These are phyloP conservation scores for Macroventuria anomochaeta DNA, from an alignment of 2,329 filamentous ascomycete species.

Conservation along the genomic window DNA sequence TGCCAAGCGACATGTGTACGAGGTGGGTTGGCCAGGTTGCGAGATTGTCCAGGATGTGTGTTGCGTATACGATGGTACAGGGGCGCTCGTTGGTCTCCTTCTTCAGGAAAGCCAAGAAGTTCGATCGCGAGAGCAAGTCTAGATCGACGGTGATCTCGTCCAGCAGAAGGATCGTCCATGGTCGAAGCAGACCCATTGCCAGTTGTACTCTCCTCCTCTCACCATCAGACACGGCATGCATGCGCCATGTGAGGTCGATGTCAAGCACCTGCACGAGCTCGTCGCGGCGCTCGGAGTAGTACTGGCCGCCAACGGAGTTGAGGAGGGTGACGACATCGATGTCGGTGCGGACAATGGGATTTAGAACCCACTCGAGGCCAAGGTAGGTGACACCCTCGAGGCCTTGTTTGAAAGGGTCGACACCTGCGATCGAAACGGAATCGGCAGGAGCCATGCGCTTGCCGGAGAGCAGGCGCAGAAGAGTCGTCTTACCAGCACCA, in stretches of 20 bases:
- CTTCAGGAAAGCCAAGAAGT: constrained; percentile 87
- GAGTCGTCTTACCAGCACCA: constrained; percentile 95
- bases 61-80: constrained; percentile 96
- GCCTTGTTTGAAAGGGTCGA: constrained; percentile 89
- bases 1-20: constrained; percentile 92
- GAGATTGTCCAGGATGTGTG: constrained; percentile 94
- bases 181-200: constrained; percentile 90
- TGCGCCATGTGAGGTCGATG: constrained; percentile 89
- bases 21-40: constrained; percentile 94
- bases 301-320: constrained; percentile 82
- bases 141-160: constrained; percentile 98
- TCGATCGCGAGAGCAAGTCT: constrained; percentile 81
- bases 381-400: constrained; percentile 97
- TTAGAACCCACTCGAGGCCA: constrained; percentile 96
- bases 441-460: constrained; percentile 85
- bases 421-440: constrained; percentile 77
- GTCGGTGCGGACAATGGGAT: constrained; percentile 93
- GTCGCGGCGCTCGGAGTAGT: constrained; percentile 80
- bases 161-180: constrained; percentile 88
- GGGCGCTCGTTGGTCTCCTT: constrained; percentile 80
- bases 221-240: constrained; percentile 94
- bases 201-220: constrained; percentile 91
- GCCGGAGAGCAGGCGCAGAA: constrained; percentile 90
- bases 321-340: constrained; percentile 90
- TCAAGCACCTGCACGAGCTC: constrained; percentile 88